phyloP scores from a whole-genome alignment of 192 early-diverging fungal species.

The Mortierella antarctica region DNA sequence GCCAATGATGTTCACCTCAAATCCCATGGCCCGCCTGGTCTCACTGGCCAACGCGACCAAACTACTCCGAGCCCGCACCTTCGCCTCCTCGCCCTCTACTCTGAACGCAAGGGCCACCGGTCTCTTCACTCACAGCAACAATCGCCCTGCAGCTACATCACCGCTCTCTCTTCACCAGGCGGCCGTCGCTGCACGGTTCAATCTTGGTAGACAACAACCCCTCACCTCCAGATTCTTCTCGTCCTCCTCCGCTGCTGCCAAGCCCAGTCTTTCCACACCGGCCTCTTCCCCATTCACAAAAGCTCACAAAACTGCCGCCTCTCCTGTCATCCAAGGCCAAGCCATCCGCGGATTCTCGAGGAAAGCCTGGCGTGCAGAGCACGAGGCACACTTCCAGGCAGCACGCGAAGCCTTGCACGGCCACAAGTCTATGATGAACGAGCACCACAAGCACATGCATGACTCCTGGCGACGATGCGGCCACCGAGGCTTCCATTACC shows the following conservation, averaged over 20 bases:
- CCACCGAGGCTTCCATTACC: conserved; percentile 16
- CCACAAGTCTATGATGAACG: not conserved
- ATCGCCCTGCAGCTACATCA: not conserved
- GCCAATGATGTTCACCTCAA: not conserved
- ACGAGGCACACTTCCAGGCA: conserved; percentile 1
- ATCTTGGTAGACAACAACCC: not conserved
- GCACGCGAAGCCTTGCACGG: conserved; percentile 19
- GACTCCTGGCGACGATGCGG: conserved; percentile 16
- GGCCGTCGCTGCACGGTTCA: not conserved
- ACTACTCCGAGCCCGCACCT: conserved; percentile 14
- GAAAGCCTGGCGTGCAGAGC: conserved; percentile 18
- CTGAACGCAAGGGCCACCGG: not conserved
- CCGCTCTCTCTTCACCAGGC: not conserved
- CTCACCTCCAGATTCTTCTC: conserved; percentile 23
- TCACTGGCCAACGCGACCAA: conserved; percentile 26
- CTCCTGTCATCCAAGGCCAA: conserved; percentile 23
- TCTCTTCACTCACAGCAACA: conserved; percentile 9
- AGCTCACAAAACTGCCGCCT: not conserved
- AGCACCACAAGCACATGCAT: conserved; percentile 8
- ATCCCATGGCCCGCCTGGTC: conserved; percentile 12
- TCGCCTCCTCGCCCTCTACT: conserved; percentile 6
- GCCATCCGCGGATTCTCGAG: conserved; percentile 24
- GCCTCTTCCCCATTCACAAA: conserved; percentile 1
- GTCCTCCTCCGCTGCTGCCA: conserved; percentile 5
- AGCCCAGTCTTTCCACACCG: not conserved